Evolutionary conservation across 495 filamentous ascomycete genomes (phyloP), one percentile per base, ranked within the genome.

Genomic region (Trichocladium uniseriatum): DNA sequence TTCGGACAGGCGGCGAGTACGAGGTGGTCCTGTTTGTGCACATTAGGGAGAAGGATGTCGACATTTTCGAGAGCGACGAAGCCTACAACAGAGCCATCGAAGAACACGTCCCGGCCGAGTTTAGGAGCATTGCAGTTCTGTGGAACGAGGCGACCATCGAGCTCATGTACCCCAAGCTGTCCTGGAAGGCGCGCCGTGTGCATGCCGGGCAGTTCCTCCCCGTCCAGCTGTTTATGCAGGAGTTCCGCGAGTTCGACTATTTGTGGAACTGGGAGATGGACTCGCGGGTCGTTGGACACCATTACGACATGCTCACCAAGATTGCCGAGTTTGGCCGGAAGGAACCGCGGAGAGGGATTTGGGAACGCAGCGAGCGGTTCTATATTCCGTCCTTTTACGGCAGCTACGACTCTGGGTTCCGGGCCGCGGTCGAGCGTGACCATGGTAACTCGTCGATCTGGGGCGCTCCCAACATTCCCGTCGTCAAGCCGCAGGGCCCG

Each of bases 221-320:
- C 1, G 65, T 84, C 1, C 80, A 83, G 57, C 75, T 76, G 56
- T 88, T 89, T 56, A 78, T 79, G 39, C 73, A 81, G 48, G 70
- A 79, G 21, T 76, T 83, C 50, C 83, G 82, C 0, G 77, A 86
- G 49, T 89, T 84, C 49, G 82, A 84, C 45, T 85, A 73, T 56
- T 73, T 84, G 45, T 89, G 84, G 84, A 87, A 88, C 58, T 81
- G 82, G 73, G 83, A 87, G 54, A 75, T 84, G 59, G 83, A 89
- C 57, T 75, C 76, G n/a, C 76, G 86, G 18, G 77, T 79, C 47
- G 84, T 78, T 0, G 83, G 84, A 8, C 79, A 89, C 51, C 72
- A 79, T 60, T 87, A 87, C 59, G 77, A 86, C 54, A 73, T 86
- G 40, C 66, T 88, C 15, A 76, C 80, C 52, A 76, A 74, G 45